Evolutionary conservation across 2,329 filamentous ascomycete species (phyloP), one percentile per base, ranked within the genome.

Genomic region (Dactylella cylindrospora): DNA sequence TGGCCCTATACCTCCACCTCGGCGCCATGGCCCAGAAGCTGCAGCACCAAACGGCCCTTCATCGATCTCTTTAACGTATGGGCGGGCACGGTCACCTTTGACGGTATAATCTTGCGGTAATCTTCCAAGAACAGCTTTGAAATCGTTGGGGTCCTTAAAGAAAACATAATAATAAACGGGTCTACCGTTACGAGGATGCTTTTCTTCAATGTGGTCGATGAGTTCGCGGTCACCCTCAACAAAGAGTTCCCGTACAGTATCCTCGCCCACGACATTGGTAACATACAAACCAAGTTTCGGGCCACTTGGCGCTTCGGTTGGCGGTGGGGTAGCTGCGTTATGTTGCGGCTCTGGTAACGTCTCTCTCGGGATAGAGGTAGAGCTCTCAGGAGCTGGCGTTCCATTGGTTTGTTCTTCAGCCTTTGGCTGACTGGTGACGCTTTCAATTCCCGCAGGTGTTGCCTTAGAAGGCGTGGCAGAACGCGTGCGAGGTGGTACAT

Each of bases 261-360:
- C 88, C 66, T 91, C 88, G 49, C 81, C 86, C 69, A 84, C 87
- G 17, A 90, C 84, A 70, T 90, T 90, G 76, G 87, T 88, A 62
- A 98, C 84, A 73, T 96, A 98, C 15, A 98, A 80, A 41, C 88
- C 91, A 69, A 89, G 85, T 67, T 85, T 88, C 67, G 80, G 82
- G 70, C 76, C 80, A 13, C 79, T 75, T 36, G 77, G 70, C 28
- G 75, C 80, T 71, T 87, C 85, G 22, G 79, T 75, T 5, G 80
- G 79, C 12, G 82, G 79, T 1, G 82, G 81, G n/a, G 78, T 74
- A 2, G 76, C 74, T 9, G 79, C 74, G 38, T 82, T 80, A 3
- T 32, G 15, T n/a, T 36, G 35, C 28, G 33, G 43, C 22, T 49
- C 57, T 6, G 38, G 25, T 20, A 23, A 25, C n/a, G 25, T 15